Evolutionary conservation across 140 eudicot genomes (phyloP), one percentile per base, ranked within the genome.

Genomic region (Flaveria floridana): DNA sequence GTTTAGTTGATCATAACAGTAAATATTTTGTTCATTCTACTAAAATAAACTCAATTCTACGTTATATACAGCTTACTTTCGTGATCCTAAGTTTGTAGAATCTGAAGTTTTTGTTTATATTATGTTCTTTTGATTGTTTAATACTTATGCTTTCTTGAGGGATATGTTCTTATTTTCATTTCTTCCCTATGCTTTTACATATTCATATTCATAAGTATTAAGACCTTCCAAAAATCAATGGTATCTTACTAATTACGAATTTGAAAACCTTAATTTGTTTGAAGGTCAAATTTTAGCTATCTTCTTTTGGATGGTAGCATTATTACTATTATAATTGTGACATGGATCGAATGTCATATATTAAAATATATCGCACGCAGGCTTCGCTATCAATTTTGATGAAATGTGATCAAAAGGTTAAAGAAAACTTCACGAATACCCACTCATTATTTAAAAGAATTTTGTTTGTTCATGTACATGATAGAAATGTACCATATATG

Each of bases 1-100:
- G 67, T 78, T 62, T 71, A 8, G 73, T 78, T 78, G 72, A 70
- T 44, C 71, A 70, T 37, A 21, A 57, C 30, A 47, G 48, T 55
- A 23, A 39, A 52, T 37, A 20, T 12, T 51, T n/a, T 34, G 48
- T 46, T 30, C 12, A 70, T 48, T 39, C 56, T 41, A 42, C 72
- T 67, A 18, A 67, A 26, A 26, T 59, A 39, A 28, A 50, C 61
- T 69, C 8, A 30, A n/a, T 70, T 50, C 25, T 57, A 20, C 28
- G 11, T 57, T 21, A 18, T 55, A 55, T 58, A 58, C 11, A 20
- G 65, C 15, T 58, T 58, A 10, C 0, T 21, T 58, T 58, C 34
- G 37, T 58, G 34, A 21, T 21, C 65, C 30, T 21, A 25, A 70
- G 41, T 48, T 18, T 6, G 4, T 26, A 2, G 42, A 2, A 58